phyloP scores from a whole-genome alignment of 2,329 filamentous ascomycete species.

The Microsporum canis region DNA sequence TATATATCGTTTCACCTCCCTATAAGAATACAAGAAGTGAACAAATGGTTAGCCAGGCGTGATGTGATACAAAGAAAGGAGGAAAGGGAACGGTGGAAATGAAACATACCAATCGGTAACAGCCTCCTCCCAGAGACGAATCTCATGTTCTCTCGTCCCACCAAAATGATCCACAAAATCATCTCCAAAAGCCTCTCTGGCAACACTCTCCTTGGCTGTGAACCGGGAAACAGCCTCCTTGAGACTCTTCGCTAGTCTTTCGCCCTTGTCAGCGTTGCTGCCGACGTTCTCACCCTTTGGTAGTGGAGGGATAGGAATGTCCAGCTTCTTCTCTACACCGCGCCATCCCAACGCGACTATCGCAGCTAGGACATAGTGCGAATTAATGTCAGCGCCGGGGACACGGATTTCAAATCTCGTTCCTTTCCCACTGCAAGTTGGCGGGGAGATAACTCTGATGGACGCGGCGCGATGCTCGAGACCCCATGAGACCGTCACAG shows the following conservation, averaged over 20 bases:
- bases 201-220: conserved; percentile 65
- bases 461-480: conserved; percentile 89
- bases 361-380: conserved; percentile 74
- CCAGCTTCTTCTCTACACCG: conserved; percentile 83
- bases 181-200: conserved; percentile 87
- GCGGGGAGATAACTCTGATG: conserved; percentile 78
- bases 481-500: conserved; percentile 95
- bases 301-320: conserved; percentile 69
- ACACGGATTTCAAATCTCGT: conserved; percentile 90
- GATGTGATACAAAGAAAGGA: not conserved
- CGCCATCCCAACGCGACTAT: conserved; percentile 82
- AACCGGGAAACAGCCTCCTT: conserved; percentile 76
- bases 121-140: conserved; percentile 83
- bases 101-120: conserved; percentile 83
- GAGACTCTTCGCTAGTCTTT: conserved; percentile 69
- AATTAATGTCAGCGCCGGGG: conserved; percentile 86
- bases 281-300: conserved; percentile 77
- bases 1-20: conserved; percentile 68
- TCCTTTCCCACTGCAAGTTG: conserved; percentile 69
- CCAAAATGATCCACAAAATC: conserved; percentile 93
- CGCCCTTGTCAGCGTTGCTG: conserved; percentile 56
- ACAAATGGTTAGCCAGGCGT: not conserved
- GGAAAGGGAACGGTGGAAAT: not conserved
- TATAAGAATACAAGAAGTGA: conserved; percentile 22
- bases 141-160: conserved; percentile 84